Evolutionary conservation across 1,284 basidiomycete genomes (phyloP).

Genomic region (Apiotrichum gamsii): DNA sequence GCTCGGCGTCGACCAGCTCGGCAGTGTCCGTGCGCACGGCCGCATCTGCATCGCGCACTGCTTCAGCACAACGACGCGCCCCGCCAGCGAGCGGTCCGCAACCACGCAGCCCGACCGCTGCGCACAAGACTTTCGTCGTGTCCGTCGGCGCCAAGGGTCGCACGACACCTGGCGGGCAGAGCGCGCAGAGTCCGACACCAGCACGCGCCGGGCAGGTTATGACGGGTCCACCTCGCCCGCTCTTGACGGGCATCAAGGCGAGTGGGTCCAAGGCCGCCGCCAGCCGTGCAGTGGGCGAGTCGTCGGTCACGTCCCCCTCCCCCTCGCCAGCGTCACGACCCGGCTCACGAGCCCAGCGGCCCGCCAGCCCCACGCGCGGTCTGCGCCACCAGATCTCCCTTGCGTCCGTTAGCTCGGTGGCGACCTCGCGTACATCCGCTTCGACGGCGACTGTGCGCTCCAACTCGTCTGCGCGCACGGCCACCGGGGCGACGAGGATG

Average conservation of each 20-base stretch:
- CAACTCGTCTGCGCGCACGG: not conserved
- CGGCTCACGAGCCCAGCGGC: not conserved
- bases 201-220: constrained; percentile 13
- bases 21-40: constrained; percentile 9
- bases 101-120: constrained; percentile 31
- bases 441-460: not conserved
- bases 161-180: not conserved
- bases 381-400: constrained; percentile 7
- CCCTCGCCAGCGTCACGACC: constrained; percentile 1
- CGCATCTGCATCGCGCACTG: not conserved
- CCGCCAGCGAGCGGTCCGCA: constrained; percentile 15
- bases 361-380: not conserved
- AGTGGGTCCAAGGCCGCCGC: not conserved
- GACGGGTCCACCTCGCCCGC: constrained; percentile 23
- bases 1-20: constrained; percentile 27
- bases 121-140: constrained; percentile 19
- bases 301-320: not conserved
- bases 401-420: constrained; percentile 3
- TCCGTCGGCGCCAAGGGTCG: constrained; percentile 16
- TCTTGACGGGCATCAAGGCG: constrained; percentile 34
- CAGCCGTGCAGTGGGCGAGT: not conserved
- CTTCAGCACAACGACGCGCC: not conserved
- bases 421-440: not conserved
- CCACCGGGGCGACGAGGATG: not conserved
- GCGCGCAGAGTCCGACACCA: constrained; percentile 19